Base-by-base conservation (phyloP, 495 filamentous ascomycete species). In the Penicillium paxilli region DNA sequence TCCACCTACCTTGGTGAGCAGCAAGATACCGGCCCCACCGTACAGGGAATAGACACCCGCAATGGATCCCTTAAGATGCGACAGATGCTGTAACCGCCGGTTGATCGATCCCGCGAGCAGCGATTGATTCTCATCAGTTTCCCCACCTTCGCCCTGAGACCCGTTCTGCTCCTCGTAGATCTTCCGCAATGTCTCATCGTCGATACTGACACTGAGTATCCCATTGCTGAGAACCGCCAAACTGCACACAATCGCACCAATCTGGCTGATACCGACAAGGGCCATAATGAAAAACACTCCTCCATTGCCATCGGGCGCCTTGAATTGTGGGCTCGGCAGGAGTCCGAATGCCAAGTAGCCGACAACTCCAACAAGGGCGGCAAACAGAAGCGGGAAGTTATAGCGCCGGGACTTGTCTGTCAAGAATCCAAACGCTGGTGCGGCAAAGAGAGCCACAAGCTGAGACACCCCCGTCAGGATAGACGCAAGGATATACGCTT, bases 1-100 rank as follows among this genome's bases (percentile, higher is more conserved):
- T 0, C 94, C 94, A n/a, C 94, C 94, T 14, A 92, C 65, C 70
- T 98, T 98, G 19, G 94, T 98, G 22, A 98, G 76, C 2, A 96
- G 68, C 45, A 98, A 64, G 25, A 98, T 98, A 0, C 92, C 94
- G 0, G 84, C 86, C n/a, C 93, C 94, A 11, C 94, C 94, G 49
- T 86, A 89, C 51, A 96, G 81, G 47, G 88, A 92, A 63, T 98
- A 98, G 1, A 96, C 86, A 0, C 94, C 94, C 9, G 94, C 92
- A 55, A 98, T 96, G 2, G 87, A 90, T 1, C 94, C 94, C 72
- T 97, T 97, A 21, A 96, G 76, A 28, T 89, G 77, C 52, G 66
- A 65, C 41, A 71, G 50, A 26, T 64, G 69, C 37, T 69, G 72
- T 24, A 63, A 44, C 21, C 59, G 59, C 20, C 47, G 65, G 21